Conservation (phyloP, 116 monocot species). For the Dioscorea cayenensis region DNA sequence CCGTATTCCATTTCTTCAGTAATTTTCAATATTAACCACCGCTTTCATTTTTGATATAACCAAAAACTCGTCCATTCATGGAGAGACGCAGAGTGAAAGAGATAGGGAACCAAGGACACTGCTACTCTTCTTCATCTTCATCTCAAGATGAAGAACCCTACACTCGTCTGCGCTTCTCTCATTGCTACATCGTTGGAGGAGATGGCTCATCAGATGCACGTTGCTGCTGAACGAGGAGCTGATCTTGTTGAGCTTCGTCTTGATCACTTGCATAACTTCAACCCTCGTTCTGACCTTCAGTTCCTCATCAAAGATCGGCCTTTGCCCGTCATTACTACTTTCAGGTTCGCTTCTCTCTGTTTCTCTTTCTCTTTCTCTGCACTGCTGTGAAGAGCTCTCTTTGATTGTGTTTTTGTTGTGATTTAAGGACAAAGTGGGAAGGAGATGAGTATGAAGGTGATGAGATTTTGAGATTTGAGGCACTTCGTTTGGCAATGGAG, state of each 20-base stretch:
- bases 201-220: not conserved
- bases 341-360: slow-evolving; percentile 5
- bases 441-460: slow-evolving; percentile 61
- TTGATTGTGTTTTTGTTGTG: not conserved
- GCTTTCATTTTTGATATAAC: no score
- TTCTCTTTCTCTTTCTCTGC: not conserved
- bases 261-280: not conserved
- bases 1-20: no score
- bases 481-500: slow-evolving; percentile 50
- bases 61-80: no score
- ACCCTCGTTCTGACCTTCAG: not conserved
- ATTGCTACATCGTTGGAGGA: not conserved
- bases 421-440: slow-evolving; percentile 42
- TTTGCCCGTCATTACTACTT: slow-evolving; percentile 17
- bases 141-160: not conserved
- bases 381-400: not conserved
- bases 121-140: not conserved
- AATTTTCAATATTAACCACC: no score
- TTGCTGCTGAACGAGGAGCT: not conserved
- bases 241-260: slow-evolving; percentile 4
- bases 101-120: no score
- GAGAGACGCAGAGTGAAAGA: no score
- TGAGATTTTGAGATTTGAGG: slow-evolving; percentile 33
- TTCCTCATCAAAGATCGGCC: not conserved
- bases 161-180: not conserved